Evolutionary conservation across 2,329 filamentous ascomycete species (phyloP).

Genomic region (Pseudogymnoascus sp.): DNA sequence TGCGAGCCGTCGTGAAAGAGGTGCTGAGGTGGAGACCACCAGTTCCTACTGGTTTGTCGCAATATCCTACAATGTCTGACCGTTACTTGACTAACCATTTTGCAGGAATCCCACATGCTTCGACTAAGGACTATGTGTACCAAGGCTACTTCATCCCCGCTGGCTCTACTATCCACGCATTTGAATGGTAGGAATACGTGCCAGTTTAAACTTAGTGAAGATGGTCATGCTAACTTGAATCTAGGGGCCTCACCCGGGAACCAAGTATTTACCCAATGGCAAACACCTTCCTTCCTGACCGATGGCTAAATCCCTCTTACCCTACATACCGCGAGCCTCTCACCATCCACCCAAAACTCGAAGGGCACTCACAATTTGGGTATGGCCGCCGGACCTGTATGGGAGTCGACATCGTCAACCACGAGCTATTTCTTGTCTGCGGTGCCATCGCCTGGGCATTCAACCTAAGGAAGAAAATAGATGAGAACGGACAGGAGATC

Average conservation of each 20-base stretch:
- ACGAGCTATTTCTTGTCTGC: constrained; percentile 48
- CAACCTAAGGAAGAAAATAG: constrained; percentile 31
- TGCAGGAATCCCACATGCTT: constrained; percentile 45
- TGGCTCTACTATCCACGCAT: constrained; percentile 46
- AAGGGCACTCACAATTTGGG: constrained; percentile 59
- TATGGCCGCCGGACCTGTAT: constrained; percentile 59
- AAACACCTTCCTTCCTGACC: constrained; percentile 56
- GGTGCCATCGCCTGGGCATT: constrained; percentile 47
- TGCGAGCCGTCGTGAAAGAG: constrained; percentile 30
- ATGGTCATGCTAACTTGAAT: background rate
- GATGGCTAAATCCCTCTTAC: constrained; percentile 56
- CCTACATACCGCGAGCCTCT: constrained; percentile 61
- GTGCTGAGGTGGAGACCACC: constrained; percentile 40
- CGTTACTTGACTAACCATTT: background rate
- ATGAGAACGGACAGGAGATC: constrained; percentile 19
- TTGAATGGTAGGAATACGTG: constrained; percentile 41
- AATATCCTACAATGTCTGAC: background rate
- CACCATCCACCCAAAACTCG: constrained; percentile 56
- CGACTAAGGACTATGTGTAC: constrained; percentile 49
- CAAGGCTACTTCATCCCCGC: constrained; percentile 49
- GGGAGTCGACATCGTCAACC: constrained; percentile 56
- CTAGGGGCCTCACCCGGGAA: constrained; percentile 51
- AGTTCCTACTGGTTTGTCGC: constrained; percentile 43
- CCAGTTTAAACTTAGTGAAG: background rate
- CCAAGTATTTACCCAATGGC: constrained; percentile 55